Evolutionary conservation across 2,329 filamentous ascomycete genomes (phyloP).

Genomic region (Aureobasidium uvarum): DNA sequence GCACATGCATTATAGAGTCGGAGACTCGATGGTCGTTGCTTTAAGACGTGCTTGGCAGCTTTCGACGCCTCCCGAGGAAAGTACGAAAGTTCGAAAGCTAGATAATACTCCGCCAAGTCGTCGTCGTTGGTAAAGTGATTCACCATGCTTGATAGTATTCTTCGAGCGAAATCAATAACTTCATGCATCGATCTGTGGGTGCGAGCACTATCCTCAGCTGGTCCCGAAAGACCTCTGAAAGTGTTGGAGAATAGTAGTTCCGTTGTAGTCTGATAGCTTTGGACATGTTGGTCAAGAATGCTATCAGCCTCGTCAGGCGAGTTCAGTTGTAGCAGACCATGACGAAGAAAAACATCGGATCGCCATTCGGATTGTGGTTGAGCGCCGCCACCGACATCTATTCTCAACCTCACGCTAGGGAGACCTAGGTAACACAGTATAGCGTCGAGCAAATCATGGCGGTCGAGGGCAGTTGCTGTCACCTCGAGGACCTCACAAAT

Average conservation of each 20-base stretch:
- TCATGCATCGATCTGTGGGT: neutral
- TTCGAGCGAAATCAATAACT: slow-evolving; percentile 37
- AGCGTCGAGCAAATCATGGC: slow-evolving; percentile 60
- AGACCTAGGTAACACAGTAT: slow-evolving; percentile 53
- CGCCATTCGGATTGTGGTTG: neutral
- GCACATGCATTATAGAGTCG: slow-evolving; percentile 78
- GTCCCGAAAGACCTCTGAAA: neutral
- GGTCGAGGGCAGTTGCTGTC: slow-evolving; percentile 40
- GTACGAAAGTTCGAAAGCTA: slow-evolving; percentile 64
- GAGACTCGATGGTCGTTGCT: slow-evolving; percentile 61
- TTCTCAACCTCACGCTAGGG: slow-evolving; percentile 49
- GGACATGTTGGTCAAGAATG: neutral
- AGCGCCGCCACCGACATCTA: neutral
- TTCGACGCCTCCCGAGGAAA: slow-evolving; percentile 60
- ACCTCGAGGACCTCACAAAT: slow-evolving; percentile 62
- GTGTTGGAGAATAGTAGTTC: slow-evolving; percentile 26
- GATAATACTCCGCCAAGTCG: slow-evolving; percentile 63
- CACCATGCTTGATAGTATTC: slow-evolving; percentile 61
- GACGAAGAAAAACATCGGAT: slow-evolving; percentile 10
- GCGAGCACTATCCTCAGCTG: neutral
- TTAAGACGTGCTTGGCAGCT: slow-evolving; percentile 70
- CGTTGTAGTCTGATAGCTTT: slow-evolving; percentile 19
- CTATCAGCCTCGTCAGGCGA: neutral
- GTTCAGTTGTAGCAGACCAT: slow-evolving; percentile 1
- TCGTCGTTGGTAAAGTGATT: slow-evolving; percentile 46